Evolutionary conservation across 2,329 filamentous ascomycete genomes (phyloP).

Genomic region (Colletotrichum sp.): DNA sequence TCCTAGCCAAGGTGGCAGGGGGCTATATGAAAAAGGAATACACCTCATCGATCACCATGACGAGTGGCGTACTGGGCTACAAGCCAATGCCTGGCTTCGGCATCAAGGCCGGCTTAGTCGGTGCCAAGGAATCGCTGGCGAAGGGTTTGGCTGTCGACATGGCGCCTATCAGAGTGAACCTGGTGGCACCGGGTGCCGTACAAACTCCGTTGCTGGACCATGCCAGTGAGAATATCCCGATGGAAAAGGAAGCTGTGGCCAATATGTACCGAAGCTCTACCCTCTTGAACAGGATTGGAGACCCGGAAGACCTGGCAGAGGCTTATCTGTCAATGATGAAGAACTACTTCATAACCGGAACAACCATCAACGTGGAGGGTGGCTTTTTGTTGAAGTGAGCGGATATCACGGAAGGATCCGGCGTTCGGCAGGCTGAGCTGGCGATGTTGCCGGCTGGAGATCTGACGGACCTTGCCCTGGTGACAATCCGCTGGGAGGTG

Average conservation of each 20-base stretch:
- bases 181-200: conserved; percentile 61
- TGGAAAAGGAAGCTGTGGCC: neutral
- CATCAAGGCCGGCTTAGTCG: conserved; percentile 51
- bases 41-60: conserved; percentile 59
- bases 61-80: conserved; percentile 56
- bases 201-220: conserved; percentile 45
- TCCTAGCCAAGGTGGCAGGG: conserved; percentile 56
- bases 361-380: conserved; percentile 20
- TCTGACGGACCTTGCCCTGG: neutral
- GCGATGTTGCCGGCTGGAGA: neutral
- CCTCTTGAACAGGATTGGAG: neutral
- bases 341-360: conserved; percentile 41
- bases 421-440: neutral
- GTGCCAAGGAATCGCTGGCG: conserved; percentile 57
- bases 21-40: conserved; percentile 45
- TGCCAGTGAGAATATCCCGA: neutral
- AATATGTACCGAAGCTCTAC: neutral
- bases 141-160: conserved; percentile 67
- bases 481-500: neutral
- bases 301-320: conserved; percentile 45
- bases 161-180: conserved; percentile 67
- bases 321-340: conserved; percentile 49
- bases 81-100: conserved; percentile 58
- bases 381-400: neutral
- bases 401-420: neutral